phyloP scores from a whole-genome alignment of 169 alveolate genomes.

The Plasmodium coatneyi region DNA sequence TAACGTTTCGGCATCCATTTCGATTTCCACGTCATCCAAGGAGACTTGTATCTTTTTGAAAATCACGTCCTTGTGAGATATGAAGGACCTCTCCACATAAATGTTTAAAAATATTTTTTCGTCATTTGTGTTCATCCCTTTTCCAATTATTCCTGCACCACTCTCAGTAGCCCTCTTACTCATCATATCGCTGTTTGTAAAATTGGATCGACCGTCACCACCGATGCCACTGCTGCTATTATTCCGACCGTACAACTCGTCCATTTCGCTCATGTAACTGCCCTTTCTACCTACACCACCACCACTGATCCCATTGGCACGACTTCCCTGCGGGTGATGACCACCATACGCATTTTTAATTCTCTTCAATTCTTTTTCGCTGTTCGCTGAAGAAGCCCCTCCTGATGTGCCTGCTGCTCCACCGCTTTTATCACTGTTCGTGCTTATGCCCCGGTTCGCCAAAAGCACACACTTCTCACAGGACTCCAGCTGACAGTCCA shows the following conservation, averaged over 20 bases:
- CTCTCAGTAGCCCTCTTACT: neutral
- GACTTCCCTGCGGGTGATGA: neutral
- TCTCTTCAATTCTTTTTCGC: neutral
- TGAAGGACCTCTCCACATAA: slow-evolving; percentile 86
- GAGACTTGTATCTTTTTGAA: slow-evolving; percentile 83
- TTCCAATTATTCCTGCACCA: neutral
- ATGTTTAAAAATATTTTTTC: slow-evolving; percentile 80
- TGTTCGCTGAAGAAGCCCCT: neutral
- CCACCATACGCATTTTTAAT: slow-evolving; percentile 1
- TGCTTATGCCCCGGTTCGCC: slow-evolving; percentile 78
- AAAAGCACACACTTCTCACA: slow-evolving; percentile 78
- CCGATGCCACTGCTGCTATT: neutral
- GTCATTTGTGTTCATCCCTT: slow-evolving; percentile 38
- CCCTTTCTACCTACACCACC: neutral
- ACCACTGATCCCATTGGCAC: neutral
- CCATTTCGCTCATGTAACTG: slow-evolving; percentile 2
- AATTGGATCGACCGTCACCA: neutral
- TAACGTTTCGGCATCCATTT: slow-evolving; percentile 78
- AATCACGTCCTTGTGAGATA: slow-evolving; percentile 83
- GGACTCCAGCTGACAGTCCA: slow-evolving; percentile 86
- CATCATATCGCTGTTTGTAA: neutral
- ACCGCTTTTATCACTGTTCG: neutral
- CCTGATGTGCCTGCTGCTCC: neutral
- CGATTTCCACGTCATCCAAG: slow-evolving; percentile 87
- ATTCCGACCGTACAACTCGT: neutral